Evolutionary conservation across 768 basidiomycete species (phyloP).

Genomic region (Coprinellus micaceus): DNA sequence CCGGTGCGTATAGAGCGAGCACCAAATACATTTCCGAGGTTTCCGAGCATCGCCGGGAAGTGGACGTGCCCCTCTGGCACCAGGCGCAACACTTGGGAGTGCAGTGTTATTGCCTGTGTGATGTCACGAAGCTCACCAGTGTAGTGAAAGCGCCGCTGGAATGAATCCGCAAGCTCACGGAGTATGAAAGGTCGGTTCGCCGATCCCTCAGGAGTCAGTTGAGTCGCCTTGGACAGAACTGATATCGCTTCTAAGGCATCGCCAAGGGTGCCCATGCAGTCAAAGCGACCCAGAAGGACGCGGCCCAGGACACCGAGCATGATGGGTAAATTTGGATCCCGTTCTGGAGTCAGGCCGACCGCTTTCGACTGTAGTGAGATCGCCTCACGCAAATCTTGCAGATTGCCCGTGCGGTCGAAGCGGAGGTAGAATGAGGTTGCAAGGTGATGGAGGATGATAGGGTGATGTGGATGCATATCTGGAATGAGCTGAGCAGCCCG

Average conservation of each 20-base stretch:
- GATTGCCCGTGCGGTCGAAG: constrained; percentile 6
- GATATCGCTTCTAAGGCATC: too few relatives aligned
- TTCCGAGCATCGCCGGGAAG: constrained; percentile 1
- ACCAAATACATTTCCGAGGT: constrained; percentile 10
- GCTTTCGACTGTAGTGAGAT: constrained; percentile 5
- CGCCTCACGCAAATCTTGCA: constrained; percentile 7
- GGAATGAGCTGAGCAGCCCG: too few relatives aligned
- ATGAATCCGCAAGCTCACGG: too few relatives aligned
- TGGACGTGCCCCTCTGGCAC: too few relatives aligned
- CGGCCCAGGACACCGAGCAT: constrained; percentile 5
- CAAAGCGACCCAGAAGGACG: constrained; percentile 5
- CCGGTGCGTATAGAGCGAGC: constrained; percentile 4
- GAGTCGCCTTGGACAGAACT: constrained; percentile 3
- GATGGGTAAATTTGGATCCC: constrained; percentile 2
- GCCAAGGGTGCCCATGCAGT: constrained; percentile 6
- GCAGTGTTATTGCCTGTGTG: too few relatives aligned
- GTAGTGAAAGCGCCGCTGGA: too few relatives aligned
- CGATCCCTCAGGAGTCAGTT: constrained; percentile 7
- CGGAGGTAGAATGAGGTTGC: constrained; percentile 1
- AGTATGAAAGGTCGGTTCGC: too few relatives aligned
- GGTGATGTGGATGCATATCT: too few relatives aligned
- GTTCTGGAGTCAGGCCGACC: neutral
- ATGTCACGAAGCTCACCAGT: too few relatives aligned
- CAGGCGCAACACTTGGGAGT: too few relatives aligned
- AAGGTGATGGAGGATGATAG: too few relatives aligned